Base-by-base conservation (phyloP, 2,329 filamentous ascomycete genomes). In the Colletotrichum filicis region DNA sequence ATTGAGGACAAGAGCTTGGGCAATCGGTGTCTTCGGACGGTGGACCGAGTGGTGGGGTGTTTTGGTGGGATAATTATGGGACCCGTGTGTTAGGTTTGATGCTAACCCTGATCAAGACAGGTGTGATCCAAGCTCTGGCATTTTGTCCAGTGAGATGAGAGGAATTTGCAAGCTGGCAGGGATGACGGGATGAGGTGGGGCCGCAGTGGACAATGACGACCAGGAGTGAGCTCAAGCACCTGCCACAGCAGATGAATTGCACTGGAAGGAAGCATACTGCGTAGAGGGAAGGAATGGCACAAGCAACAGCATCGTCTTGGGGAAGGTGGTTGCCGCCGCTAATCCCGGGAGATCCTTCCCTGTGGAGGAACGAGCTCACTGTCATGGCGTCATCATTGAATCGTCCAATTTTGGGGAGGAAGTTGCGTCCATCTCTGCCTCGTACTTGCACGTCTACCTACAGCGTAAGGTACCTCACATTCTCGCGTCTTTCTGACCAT, bases 161-260 rank as follows among this genome's bases (percentile, higher is more conserved):
- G 11, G 4, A 26, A 37, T 71, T 71, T 67, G 46, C 68, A 71
- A 71, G 68, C 68, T 30, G 63, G 55, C 46, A 26, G 42, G 32
- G 46, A 19, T 26, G 35, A 28, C 24, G 64, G 42, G 35, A 9
- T 1, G 1, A 1, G 4, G 46, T 53, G 60, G 60, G 37, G 26
- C 14, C 32, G n/a, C 7, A 52, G 42, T 56, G 53, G 62, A 22
- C 11, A 37, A 42, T 49, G 53, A 46, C 46, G 46, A 53, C 26
- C 30, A 65, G 42, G 28, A 30, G 59, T 6, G 24, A 52, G 24
- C 52, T 46, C 30, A 28, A 32, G 58, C 46, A 28, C 55, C 16
- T 19, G 9, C n/a, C n/a, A 14, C n/a, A 35, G 28, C 24, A 5
- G 19, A 61, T 7, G 22, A 16, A 12, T 19, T 49, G 14, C 24